These are phyloP conservation scores for Fusarium floridanum DNA, from an alignment of 2,329 filamentous ascomycete genomes.

Conservation along the genomic window DNA sequence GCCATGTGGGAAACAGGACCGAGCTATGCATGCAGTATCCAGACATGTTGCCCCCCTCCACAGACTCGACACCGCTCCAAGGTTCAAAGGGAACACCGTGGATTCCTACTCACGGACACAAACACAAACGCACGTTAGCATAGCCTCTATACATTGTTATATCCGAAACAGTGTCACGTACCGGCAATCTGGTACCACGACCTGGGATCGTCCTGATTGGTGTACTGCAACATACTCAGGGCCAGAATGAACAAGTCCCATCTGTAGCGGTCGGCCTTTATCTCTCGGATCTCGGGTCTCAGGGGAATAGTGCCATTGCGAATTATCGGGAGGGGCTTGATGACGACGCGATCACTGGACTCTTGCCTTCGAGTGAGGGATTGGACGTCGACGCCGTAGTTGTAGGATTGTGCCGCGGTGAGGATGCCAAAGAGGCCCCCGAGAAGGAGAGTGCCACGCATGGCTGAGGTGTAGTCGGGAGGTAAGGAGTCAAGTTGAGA, in stretches of 20 bases:
- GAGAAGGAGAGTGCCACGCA: constrained; percentile 28
- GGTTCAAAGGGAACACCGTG: constrained; percentile 78
- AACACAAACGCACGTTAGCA: constrained; percentile 16
- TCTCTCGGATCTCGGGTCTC: constrained; percentile 76
- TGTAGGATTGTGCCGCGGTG: constrained; percentile 53
- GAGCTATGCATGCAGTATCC: constrained; percentile 86
- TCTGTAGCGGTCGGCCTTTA: constrained; percentile 72
- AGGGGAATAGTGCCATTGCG: constrained; percentile 57
- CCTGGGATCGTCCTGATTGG: constrained; percentile 70
- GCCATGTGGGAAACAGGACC: constrained; percentile 84
- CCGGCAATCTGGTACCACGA: constrained; percentile 87
- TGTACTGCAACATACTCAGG: constrained; percentile 77
- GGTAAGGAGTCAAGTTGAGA: not conserved
- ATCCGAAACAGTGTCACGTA: constrained; percentile 53
- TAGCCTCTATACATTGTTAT: not conserved
- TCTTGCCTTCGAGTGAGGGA: constrained; percentile 57
- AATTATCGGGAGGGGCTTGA: constrained; percentile 57
- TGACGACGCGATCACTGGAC: constrained; percentile 54
- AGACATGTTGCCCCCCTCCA: constrained; percentile 64
- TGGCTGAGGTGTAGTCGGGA: constrained; percentile 9
- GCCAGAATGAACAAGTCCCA: constrained; percentile 85
- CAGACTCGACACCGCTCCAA: constrained; percentile 66
- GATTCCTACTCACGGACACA: constrained; percentile 68
- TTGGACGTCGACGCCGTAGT: constrained; percentile 64
- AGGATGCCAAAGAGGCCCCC: constrained; percentile 22